These are phyloP conservation scores for Marchantia polymorpha DNA, from an alignment of 225 moss, liverwort and hornwort species.

Conservation along the genomic window DNA sequence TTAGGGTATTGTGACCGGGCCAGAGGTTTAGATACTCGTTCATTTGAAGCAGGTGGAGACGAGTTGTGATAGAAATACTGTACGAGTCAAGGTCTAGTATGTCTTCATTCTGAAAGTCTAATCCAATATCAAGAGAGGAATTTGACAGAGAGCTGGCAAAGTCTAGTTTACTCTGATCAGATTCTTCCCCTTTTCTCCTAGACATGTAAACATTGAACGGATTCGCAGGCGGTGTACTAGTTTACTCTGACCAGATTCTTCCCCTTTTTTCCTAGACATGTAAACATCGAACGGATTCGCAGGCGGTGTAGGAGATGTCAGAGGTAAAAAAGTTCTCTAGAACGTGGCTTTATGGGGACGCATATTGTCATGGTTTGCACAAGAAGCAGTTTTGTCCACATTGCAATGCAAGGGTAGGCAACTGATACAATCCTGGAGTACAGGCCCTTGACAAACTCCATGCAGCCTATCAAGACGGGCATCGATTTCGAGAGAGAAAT, in stretches of 20 bases:
- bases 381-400: not conserved
- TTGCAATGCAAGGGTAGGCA: conserved; percentile 4
- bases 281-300: conserved; percentile 36
- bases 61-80: too few species aligned
- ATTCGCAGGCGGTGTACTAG: conserved; percentile 41
- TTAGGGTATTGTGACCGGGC: too few species aligned
- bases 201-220: conserved; percentile 30
- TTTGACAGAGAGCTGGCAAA: conserved; percentile 26
- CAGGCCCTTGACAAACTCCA: not conserved
- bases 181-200: conserved; percentile 8
- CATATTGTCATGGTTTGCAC: not conserved
- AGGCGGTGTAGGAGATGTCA: conserved; percentile 41
- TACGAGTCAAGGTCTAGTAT: too few species aligned
- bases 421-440: not conserved
- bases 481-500: not conserved
- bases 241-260: conserved; percentile 25
- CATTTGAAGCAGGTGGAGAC: too few species aligned
- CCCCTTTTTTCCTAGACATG: conserved; percentile 12
- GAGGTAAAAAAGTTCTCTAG: not conserved
- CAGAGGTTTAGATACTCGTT: too few species aligned
- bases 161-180: conserved; percentile 28
- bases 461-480: not conserved
- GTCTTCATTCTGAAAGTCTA: conserved; percentile 2
- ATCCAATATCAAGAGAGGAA: not conserved
- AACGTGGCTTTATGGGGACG: not conserved